These are phyloP conservation scores for Xylaria hypoxylon DNA, from an alignment of 2,329 filamentous ascomycete species.

Conservation along the genomic window DNA sequence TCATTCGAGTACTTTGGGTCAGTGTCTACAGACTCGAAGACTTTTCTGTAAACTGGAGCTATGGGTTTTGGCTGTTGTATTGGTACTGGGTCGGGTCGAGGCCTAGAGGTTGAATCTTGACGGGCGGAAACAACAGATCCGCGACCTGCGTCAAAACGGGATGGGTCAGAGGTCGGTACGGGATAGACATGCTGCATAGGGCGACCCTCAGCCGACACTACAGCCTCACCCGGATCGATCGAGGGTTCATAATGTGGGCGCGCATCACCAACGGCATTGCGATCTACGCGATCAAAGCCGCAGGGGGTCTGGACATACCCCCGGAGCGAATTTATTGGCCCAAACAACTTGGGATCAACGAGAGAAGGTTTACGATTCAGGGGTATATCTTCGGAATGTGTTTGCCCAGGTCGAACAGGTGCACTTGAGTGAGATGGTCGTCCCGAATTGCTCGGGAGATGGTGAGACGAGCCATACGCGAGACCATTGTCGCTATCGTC, in stretches of 20 bases:
- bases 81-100: conserved; percentile 70
- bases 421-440: conserved; percentile 33
- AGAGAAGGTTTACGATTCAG: conserved; percentile 56
- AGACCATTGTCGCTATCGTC: conserved; percentile 56
- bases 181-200: conserved; percentile 74
- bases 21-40: conserved; percentile 68
- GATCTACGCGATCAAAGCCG: conserved; percentile 61
- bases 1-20: conserved; percentile 53
- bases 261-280: conserved; percentile 41
- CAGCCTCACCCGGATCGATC: conserved; percentile 52
- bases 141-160: conserved; percentile 68
- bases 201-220: conserved; percentile 51
- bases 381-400: conserved; percentile 40
- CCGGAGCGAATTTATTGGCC: conserved; percentile 70
- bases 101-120: conserved; percentile 55
- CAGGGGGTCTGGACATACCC: conserved; percentile 67
- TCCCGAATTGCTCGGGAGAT: conserved; percentile 40
- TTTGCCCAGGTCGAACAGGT: conserved; percentile 36
- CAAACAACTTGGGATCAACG: conserved; percentile 70
- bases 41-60: conserved; percentile 74
- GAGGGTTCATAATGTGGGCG: conserved; percentile 54
- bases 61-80: conserved; percentile 90
- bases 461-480: conserved; percentile 56
- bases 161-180: conserved; percentile 73
- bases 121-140: conserved; percentile 61